Percentiles rank a stretch among this genome's conserved stretches.
These are phyloP conservation scores for Entelexis sorbosivorans DNA, from an alignment of 1,139 yeast genomes.

Conservation along the genomic window DNA sequence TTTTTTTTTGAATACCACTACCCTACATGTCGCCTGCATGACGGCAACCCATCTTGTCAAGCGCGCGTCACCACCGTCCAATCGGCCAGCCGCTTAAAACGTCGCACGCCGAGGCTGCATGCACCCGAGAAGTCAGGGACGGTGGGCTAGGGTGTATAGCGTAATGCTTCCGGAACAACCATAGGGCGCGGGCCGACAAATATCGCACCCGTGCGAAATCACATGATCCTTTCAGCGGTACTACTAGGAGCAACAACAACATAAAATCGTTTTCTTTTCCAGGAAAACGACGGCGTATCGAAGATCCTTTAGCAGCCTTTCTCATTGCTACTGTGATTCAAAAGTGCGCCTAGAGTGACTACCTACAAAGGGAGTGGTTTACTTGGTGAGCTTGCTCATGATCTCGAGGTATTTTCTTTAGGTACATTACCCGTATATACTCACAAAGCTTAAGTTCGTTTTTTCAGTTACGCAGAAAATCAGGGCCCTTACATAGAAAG, in stretches of 20 bases:
- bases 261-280: not conserved
- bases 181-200: not conserved
- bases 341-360: slow-evolving; percentile 24
- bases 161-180: not conserved
- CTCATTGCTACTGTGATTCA: slow-evolving; percentile 23
- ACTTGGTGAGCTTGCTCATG: not conserved
- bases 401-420: slow-evolving; percentile 8
- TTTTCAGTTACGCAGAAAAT: too few species aligned
- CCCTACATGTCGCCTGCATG: not conserved
- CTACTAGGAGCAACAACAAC: not conserved
- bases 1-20: not conserved
- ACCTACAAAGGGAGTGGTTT: slow-evolving; percentile 4
- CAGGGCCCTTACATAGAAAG: too few species aligned
- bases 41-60: not conserved
- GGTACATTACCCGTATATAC: slow-evolving; percentile 1
- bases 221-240: not conserved
- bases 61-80: not conserved
- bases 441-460: too few species aligned
- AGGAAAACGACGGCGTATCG: slow-evolving; percentile 23
- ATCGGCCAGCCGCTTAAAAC: not conserved
- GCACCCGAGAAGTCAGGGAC: not conserved
- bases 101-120: not conserved
- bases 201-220: not conserved
- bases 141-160: not conserved
- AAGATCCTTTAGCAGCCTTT: slow-evolving; percentile 23